Conservation (phyloP, 345 rosid species). For the Eucalyptus sideroxylon region DNA sequence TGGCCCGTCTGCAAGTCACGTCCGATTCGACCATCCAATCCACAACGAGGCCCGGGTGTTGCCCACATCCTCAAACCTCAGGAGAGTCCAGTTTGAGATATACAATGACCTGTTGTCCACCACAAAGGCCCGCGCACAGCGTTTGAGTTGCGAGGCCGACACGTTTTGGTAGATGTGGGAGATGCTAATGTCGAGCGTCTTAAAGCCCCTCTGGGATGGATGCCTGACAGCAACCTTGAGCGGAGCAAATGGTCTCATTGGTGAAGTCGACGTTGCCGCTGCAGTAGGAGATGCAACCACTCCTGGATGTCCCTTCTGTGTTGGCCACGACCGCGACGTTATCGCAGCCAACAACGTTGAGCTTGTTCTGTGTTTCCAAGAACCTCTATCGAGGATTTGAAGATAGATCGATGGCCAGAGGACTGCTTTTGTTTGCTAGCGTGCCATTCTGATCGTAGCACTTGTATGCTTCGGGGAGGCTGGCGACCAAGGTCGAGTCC, state of each 20-base stretch:
- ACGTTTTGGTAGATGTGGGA: no score
- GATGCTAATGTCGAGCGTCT: no score
- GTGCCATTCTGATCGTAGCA: no score
- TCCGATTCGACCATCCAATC: no score
- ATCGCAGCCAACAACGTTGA: not conserved
- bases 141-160: no score
- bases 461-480: not conserved
- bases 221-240: no score
- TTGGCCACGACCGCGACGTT: rapidly evolving
- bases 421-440: not conserved
- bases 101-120: rapidly evolving
- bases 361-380: not conserved
- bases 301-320: not conserved
- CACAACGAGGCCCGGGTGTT: no score
- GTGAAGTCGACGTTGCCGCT: not conserved
- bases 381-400: not conserved
- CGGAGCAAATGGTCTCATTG: not conserved
- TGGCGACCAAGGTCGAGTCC: not conserved
- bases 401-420: not conserved
- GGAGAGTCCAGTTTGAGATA: no score
- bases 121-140: rapidly evolving
- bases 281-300: not conserved
- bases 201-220: no score
- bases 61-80: no score
- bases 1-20: no score